phyloP scores from a whole-genome alignment of 352 stramenopile genomes.

The Phytophthora citricola region DNA sequence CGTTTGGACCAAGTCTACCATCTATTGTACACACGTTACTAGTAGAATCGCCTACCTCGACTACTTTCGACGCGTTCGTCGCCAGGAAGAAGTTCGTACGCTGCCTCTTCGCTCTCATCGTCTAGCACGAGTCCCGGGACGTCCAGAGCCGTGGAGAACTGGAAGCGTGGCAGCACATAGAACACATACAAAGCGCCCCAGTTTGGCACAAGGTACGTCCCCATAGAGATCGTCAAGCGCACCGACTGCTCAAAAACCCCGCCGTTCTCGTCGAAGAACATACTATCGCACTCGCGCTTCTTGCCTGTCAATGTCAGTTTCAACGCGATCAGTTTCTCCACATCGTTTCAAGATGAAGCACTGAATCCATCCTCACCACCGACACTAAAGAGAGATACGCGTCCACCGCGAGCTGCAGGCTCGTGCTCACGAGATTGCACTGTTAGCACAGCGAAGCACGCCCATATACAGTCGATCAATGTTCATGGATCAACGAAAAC shows the following conservation, averaged over 20 bases:
- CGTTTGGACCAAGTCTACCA: neutral
- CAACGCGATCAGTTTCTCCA: neutral
- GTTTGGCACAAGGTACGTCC: constrained; percentile 66
- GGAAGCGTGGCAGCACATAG: constrained; percentile 68
- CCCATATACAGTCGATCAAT: constrained; percentile 2
- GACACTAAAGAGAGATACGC: constrained; percentile 63
- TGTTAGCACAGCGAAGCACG: constrained; percentile 12
- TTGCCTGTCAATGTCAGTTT: constrained; percentile 24
- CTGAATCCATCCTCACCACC: constrained; percentile 37
- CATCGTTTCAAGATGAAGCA: neutral
- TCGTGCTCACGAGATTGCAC: constrained; percentile 72
- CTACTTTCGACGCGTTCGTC: constrained; percentile 26
- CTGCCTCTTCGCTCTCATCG: constrained; percentile 23
- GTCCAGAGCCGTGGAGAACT: constrained; percentile 68
- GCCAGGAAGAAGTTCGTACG: constrained; percentile 22
- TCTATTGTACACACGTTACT: constrained; percentile 9
- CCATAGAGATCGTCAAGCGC: constrained; percentile 56
- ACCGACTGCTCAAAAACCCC: constrained; percentile 62
- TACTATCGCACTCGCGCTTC: constrained; percentile 57
- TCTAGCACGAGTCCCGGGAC: constrained; percentile 51
- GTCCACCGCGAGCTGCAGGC: constrained; percentile 64
- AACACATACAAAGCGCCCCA: constrained; percentile 80
- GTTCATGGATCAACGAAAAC: neutral
- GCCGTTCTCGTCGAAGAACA: constrained; percentile 76
- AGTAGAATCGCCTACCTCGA: constrained; percentile 27